These are phyloP conservation scores for Hypomontagnella submonticulosa DNA, from an alignment of 495 filamentous ascomycete species.

Conservation along the genomic window DNA sequence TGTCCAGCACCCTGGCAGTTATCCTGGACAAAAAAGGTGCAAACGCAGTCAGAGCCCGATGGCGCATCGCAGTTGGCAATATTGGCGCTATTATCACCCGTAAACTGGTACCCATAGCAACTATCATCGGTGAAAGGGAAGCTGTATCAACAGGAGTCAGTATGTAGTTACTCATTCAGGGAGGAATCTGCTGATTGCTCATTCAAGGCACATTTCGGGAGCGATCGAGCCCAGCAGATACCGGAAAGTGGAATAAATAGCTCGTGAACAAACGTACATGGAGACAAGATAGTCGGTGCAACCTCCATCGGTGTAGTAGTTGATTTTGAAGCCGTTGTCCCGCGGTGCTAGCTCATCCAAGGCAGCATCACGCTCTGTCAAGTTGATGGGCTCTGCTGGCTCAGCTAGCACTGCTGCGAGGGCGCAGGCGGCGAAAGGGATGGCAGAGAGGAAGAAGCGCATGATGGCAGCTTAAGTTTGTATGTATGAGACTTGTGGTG, in stretches of 20 bases:
- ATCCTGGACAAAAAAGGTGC: slow-evolving; percentile 5
- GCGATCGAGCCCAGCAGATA: too few species aligned
- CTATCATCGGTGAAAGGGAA: slow-evolving; percentile 7
- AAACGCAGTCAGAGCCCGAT: background rate
- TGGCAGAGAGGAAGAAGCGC: background rate
- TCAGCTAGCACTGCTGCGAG: background rate
- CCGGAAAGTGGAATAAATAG: too few species aligned
- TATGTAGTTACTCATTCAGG: too few species aligned
- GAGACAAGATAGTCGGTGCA: background rate
- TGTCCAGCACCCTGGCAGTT: slow-evolving; percentile 7
- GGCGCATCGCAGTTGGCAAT: slow-evolving; percentile 13
- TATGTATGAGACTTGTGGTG: background rate
- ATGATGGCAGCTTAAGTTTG: background rate
- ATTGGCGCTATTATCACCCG: slow-evolving; percentile 7
- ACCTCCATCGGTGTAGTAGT: slow-evolving; percentile 13
- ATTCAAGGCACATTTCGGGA: too few species aligned
- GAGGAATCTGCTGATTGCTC: too few species aligned
- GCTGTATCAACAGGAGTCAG: too few species aligned
- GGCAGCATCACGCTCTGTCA: slow-evolving; percentile 3
- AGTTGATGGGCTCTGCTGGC: background rate
- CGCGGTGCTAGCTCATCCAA: background rate
- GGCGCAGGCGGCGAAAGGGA: slow-evolving; percentile 4
- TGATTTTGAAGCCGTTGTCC: slow-evolving; percentile 6
- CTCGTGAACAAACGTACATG: too few species aligned
- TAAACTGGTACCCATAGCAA: slow-evolving; percentile 9